Base-by-base conservation (phyloP, 441 rosid species). In the Viola pubescens region DNA sequence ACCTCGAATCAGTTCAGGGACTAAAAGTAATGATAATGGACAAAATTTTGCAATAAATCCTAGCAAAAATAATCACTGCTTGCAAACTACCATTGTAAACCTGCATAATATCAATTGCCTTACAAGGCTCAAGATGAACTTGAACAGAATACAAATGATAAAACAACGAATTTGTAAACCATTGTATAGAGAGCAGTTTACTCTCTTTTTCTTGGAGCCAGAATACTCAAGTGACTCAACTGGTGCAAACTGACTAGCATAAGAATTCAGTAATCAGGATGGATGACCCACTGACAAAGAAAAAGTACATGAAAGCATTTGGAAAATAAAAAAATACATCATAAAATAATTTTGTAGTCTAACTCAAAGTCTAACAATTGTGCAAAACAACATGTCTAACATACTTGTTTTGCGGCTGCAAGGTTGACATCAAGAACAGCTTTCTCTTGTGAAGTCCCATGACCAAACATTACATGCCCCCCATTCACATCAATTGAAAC, bases 401-500 rank as follows among this genome's bases (percentile, higher is more conserved):
- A 48, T 79, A 89, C 98, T 77, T 83, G 94, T 79, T 83, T 83
- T 62, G 92, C 97, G 63, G 98, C 98, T 59, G 89, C 81, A 60
- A 92, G 88, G 75, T 92, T 92, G 65, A 92, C 98, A 56, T 89
- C 96, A 58, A 92, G 76, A 77, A 73, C 81, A 70, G 97, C 98
- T 70, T 80, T 86, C 82, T 88, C 92, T 72, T 87, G 94, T 60
- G 98, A 89, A 69, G 85, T 82, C 52, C 86, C 89, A 70, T 82
- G 87, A 66, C 96, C 87, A 73, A 87, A 73, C 97, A 92, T 87
- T 60, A 87, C 90, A 76, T 89, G 98, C 60, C 98, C 98, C 9
- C 98, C 97, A 72, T 92, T 92, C 65, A 92, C 98, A 77, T 92
- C 98, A 75, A 92, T 81, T 39, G 98, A 87, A 69, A 92, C 98